Evolutionary conservation across 306 rosid species (phyloP).

Genomic region (Fragaria nilgerrensis): DNA sequence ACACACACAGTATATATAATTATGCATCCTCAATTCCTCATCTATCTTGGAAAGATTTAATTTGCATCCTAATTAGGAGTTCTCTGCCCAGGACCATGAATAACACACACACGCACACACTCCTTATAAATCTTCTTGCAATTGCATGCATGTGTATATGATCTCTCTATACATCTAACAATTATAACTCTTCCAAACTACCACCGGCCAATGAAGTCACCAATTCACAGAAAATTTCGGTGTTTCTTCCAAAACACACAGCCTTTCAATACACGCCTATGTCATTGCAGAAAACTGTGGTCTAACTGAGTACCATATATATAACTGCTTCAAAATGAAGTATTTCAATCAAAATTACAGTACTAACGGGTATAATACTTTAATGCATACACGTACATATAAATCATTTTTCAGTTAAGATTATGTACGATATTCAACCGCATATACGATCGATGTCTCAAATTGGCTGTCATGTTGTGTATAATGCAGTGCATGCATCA

Average conservation of each 20-base stretch:
- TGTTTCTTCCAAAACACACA: background rate
- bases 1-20: background rate
- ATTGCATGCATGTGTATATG: background rate
- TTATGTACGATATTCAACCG: background rate
- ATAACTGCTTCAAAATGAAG: background rate
- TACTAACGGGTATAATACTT: background rate
- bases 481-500: background rate
- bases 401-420: background rate
- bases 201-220: background rate
- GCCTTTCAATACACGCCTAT: background rate
- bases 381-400: background rate
- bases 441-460: background rate
- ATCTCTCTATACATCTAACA: background rate
- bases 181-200: background rate
- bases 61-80: background rate
- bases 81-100: background rate
- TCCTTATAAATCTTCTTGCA: background rate
- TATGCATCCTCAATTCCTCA: background rate
- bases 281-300: background rate
- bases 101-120: background rate
- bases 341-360: background rate
- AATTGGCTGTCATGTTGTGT: background rate
- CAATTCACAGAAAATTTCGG: background rate
- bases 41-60: background rate
- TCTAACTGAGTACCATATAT: background rate